These are phyloP conservation scores for Lepidopterella palustris DNA, from an alignment of 495 filamentous ascomycete species.

Conservation along the genomic window DNA sequence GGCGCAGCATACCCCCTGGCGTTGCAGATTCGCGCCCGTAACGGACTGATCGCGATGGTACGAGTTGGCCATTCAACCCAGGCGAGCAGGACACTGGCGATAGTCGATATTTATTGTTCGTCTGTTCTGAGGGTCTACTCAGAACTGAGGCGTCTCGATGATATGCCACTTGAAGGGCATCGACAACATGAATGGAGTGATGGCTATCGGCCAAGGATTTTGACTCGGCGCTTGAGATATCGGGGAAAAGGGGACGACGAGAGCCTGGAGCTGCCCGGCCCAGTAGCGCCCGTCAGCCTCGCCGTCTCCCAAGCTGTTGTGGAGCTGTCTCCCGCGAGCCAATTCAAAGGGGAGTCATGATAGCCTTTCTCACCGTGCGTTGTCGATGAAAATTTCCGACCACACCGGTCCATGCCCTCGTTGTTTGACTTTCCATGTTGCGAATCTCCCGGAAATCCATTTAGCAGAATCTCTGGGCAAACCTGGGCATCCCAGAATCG, in stretches of 20 bases:
- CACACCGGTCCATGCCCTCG: background rate
- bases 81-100: background rate
- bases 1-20: conserved; percentile 24
- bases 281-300: conserved; percentile 3
- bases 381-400: too few species aligned
- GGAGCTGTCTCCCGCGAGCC: too few species aligned
- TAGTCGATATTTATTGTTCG: background rate
- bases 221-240: conserved; percentile 11
- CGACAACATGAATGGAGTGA: background rate
- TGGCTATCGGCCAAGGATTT: background rate
- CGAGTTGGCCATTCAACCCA: background rate
- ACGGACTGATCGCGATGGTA: conserved; percentile 5
- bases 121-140: too few species aligned
- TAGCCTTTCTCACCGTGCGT: too few species aligned
- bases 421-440: conserved; percentile 8
- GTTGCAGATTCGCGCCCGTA: conserved; percentile 20
- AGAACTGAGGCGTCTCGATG: background rate
- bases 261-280: too few species aligned
- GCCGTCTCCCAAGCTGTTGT: background rate
- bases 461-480: background rate
- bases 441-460: conserved; percentile 16
- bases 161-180: conserved; percentile 5
- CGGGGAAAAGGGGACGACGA: conserved; percentile 1
- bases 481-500: too few species aligned
- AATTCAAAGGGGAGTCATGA: too few species aligned